Conservation (phyloP, 2,329 filamentous ascomycete genomes). For the Tetracladium maxilliforme region DNA sequence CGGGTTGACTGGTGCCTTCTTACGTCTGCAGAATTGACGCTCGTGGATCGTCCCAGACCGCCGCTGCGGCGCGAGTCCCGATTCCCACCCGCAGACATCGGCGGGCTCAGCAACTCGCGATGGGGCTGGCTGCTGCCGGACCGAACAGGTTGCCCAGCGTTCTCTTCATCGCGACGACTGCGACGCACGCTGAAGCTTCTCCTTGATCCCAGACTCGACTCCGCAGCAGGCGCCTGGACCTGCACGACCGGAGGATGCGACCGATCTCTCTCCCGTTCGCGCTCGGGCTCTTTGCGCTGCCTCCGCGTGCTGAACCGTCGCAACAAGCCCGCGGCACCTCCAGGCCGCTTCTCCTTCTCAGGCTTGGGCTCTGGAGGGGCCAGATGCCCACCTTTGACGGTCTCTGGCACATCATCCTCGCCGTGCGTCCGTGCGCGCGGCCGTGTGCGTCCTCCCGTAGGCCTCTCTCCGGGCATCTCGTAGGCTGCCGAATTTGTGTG, state of each 20-base stretch:
- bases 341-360: slow-evolving; percentile 66
- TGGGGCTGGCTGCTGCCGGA: slow-evolving; percentile 54
- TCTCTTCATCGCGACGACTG: slow-evolving; percentile 31
- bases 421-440: slow-evolving; percentile 86
- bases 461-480: slow-evolving; percentile 79
- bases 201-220: slow-evolving; percentile 53
- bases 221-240: slow-evolving; percentile 64
- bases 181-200: slow-evolving; percentile 81
- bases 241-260: slow-evolving; percentile 61
- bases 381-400: slow-evolving; percentile 50
- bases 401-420: slow-evolving; percentile 75
- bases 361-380: slow-evolving; percentile 39
- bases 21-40: slow-evolving; percentile 79
- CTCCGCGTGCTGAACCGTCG: slow-evolving; percentile 83
- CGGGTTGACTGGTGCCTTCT: slow-evolving; percentile 46
- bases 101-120: slow-evolving; percentile 64
- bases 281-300: slow-evolving; percentile 52
- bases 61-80: slow-evolving; percentile 45
- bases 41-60: slow-evolving; percentile 72
- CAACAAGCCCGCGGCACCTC: slow-evolving; percentile 68
- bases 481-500: slow-evolving; percentile 77
- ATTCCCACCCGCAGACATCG: slow-evolving; percentile 49
- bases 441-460: slow-evolving; percentile 68
- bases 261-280: slow-evolving; percentile 41
- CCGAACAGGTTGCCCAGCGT: slow-evolving; percentile 42